Base-by-base conservation (phyloP, 257 asterid species). In the Buddleja alternifolia region DNA sequence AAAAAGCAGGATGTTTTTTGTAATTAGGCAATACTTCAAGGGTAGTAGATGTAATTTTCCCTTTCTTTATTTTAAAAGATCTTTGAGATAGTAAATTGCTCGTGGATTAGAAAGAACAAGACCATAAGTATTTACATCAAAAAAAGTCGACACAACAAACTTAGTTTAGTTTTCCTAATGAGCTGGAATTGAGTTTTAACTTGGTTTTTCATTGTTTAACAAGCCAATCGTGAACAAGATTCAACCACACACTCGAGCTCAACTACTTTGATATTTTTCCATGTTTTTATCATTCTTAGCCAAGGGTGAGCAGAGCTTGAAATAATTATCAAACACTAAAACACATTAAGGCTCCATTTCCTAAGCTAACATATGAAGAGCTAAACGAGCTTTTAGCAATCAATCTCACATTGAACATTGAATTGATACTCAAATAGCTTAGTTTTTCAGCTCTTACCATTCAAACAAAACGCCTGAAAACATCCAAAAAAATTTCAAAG, bases 181-280 rank as follows among this genome's bases (percentile, higher is more conserved):
- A 20, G 47, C 67, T 25, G 36, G 42, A 54, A 19, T 17, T 52
- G 51, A 40, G 41, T 25, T 69, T 41, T 70, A 70, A 50, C 41
- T 36, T 39, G 39, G 51, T 23, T 23, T 34, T 44, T n/a, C n/a
- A 29, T 60, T 19, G 25, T 51, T 40, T 51, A 61, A 40, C 29
- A 15, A 55, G 34, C 25, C 64, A 61, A 17, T 25, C 46, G 8
- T 44, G 48, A 52, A 67, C 10, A n/a, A 8, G 21, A 2, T 25
- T 23, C 15, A 24, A 14, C 42, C 16, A 52, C 21, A 21, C 23
- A 61, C 25, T 34, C 55, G 60, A 50, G 60, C 60, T 58, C 60
- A 58, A 51, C 52, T 44, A 15, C 41, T 24, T 32, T 21, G 46
- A 25, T 37, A 4, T 69, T 10, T 9, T 23, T 53, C 11, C 6